Conservation (phyloP, 208 protist genomes). For the Leishmania mexicana region DNA sequence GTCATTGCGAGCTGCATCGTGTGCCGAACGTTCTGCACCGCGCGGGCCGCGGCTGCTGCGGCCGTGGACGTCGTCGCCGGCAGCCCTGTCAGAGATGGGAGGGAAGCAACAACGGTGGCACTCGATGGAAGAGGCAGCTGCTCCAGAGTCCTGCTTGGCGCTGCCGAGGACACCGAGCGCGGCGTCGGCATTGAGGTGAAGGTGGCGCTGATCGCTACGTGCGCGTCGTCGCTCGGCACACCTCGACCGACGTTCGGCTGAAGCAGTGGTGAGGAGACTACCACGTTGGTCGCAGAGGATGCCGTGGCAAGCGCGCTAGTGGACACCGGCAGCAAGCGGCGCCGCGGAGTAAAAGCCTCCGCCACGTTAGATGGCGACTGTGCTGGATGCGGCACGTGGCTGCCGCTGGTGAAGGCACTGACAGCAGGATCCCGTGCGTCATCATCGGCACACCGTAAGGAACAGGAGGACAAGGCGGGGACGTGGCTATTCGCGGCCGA, state of each 20-base stretch:
- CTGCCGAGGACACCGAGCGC: background rate
- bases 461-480: background rate
- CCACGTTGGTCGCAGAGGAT: background rate
- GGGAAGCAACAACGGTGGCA: background rate
- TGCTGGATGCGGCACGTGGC: background rate
- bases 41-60: slow-evolving; percentile 2
- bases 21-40: slow-evolving; percentile 17
- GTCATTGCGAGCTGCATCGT: slow-evolving; percentile 20
- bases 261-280: background rate
- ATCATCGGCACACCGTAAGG: background rate
- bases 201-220: background rate
- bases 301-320: background rate
- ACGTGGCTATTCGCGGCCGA: background rate
- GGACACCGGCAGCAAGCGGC: background rate
- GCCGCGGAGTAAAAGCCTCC: background rate
- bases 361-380: background rate
- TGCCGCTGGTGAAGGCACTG: background rate
- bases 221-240: background rate
- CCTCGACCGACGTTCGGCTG: background rate
- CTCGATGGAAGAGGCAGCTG: background rate
- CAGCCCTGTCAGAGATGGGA: slow-evolving; percentile 1
- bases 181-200: slow-evolving; percentile 6
- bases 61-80: background rate
- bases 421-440: background rate
- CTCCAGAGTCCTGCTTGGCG: background rate